These are phyloP conservation scores for Rachicladosporium sp. DNA, from an alignment of 2,329 filamentous ascomycete species.

Conservation along the genomic window DNA sequence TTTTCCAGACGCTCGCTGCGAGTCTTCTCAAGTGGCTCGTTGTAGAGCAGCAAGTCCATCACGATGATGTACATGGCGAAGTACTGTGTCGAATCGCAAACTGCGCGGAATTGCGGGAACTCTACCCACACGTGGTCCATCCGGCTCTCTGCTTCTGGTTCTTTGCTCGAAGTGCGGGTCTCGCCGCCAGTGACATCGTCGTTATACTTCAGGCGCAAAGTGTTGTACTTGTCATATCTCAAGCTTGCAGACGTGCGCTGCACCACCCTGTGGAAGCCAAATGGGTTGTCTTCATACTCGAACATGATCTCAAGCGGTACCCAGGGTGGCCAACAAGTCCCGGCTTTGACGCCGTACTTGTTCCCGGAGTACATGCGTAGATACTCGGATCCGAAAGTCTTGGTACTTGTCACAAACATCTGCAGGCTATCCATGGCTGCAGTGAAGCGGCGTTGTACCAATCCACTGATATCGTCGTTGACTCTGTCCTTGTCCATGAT, in stretches of 20 bases:
- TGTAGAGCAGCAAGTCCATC: constrained; percentile 88
- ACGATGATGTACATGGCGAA: constrained; percentile 98
- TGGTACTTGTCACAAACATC: constrained; percentile 93
- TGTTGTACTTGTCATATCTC: constrained; percentile 97
- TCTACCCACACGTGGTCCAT: constrained; percentile 96
- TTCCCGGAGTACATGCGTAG: constrained; percentile 91
- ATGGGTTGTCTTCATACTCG: constrained; percentile 83
- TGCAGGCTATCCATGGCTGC: constrained; percentile 96
- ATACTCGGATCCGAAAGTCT: constrained; percentile 72
- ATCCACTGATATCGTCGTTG: constrained; percentile 81
- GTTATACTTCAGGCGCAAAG: constrained; percentile 89
- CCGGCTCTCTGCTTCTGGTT: constrained; percentile 46
- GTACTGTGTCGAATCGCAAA: constrained; percentile 95
- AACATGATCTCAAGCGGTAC: constrained; percentile 98
- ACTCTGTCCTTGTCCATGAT: constrained; percentile 95
- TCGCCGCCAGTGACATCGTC: constrained; percentile 67
- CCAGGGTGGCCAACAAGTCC: constrained; percentile 93
- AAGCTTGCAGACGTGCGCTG: constrained; percentile 92
- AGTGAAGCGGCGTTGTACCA: constrained; percentile 88
- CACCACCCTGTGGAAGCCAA: constrained; percentile 95
- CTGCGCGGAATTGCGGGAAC: constrained; percentile 80
- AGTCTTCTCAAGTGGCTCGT: constrained; percentile 93
- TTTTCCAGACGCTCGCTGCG: constrained; percentile 89
- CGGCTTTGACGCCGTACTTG: constrained; percentile 72
- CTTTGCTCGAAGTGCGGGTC: constrained; percentile 28